phyloP scores from a whole-genome alignment of 257 asterid genomes.

The Osmanthus fragrans region DNA sequence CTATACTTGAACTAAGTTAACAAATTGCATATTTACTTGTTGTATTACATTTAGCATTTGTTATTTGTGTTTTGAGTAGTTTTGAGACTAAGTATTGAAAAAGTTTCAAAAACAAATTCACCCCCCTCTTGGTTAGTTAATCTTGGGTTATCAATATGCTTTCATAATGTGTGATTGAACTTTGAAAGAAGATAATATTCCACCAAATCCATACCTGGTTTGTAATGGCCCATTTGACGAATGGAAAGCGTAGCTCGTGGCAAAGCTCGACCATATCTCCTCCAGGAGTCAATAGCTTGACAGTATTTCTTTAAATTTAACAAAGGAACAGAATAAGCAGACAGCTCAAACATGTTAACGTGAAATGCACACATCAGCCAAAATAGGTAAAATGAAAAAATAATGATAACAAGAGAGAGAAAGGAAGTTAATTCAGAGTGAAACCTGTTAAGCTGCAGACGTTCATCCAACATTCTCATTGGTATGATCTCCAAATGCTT shows the following conservation, averaged over 20 bases:
- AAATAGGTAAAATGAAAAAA: constrained; percentile 6
- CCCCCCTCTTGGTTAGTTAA: no score
- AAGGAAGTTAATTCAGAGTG: constrained; percentile 14
- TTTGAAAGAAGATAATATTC: background rate
- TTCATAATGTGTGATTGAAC: background rate
- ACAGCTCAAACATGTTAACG: constrained; percentile 16
- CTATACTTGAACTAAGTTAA: no score
- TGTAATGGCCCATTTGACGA: constrained; percentile 70
- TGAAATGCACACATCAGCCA: constrained; percentile 9
- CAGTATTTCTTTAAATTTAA: constrained; percentile 53
- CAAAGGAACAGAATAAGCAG: constrained; percentile 14
- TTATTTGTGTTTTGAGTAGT: no score
- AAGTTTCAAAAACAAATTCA: no score
- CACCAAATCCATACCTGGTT: constrained; percentile 56
- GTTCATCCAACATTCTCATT: constrained; percentile 69
- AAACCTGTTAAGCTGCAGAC: constrained; percentile 61
- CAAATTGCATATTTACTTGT: no score
- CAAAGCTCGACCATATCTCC: constrained; percentile 95
- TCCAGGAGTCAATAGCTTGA: constrained; percentile 79
- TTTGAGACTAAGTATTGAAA: no score
- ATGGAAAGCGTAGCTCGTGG: constrained; percentile 85
- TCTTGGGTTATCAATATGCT: no score
- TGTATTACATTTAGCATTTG: no score
- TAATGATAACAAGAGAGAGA: background rate
- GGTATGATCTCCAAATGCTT: constrained; percentile 84